Base-by-base conservation (phyloP, 371 early-diverging fungal species). In the Mortierella sp. region DNA sequence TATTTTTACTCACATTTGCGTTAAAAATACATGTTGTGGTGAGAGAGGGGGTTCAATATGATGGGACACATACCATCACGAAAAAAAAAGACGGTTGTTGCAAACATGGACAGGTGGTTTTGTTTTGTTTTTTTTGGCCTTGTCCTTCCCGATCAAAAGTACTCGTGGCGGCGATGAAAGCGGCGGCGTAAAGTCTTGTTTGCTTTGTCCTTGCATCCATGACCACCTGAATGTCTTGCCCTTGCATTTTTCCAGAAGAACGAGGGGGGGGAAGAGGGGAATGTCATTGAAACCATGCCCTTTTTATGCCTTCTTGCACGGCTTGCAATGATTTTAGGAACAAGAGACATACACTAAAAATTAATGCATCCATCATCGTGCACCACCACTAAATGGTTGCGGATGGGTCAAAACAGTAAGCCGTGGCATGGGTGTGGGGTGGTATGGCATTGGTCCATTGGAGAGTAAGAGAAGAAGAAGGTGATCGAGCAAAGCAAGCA, bases 281-380 rank as follows among this genome's bases (percentile, higher is more conserved):
- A 32, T 60, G 60, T n/a, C 60, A 60, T 16, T 60, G 60, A 60
- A 60, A 60, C 60, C 60, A 60, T 14, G 60, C 60, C 32, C 14
- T 49, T 49, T 49, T 49, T 49, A 18, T 51, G 16, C 21, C 16
- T 51, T 51, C 51, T 51, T 21, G 51, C 51, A 51, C 21, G 51
- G 51, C 51, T 51, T 18, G 18, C 51, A 14, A 51, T 21, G 51
- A 51, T 51, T 21, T 51, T 18, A 51, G 51, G 51, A 51, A 51
- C 51, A 51, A 51, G 51, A 51, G 4, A 51, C 51, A 51, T 7
- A 21, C 5, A 12, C 48, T 11, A 46, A 51, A 49, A 21, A 51
- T 51, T 51, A 21, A 21, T 51, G 51, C 51, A 1, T 51, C 51
- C 51, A 21, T 51, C 51, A 51, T 51, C 51, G 6, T 51, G 51